Evolutionary conservation across 495 filamentous ascomycete species (phyloP).

Genomic region (Aspergillus nanangensis): DNA sequence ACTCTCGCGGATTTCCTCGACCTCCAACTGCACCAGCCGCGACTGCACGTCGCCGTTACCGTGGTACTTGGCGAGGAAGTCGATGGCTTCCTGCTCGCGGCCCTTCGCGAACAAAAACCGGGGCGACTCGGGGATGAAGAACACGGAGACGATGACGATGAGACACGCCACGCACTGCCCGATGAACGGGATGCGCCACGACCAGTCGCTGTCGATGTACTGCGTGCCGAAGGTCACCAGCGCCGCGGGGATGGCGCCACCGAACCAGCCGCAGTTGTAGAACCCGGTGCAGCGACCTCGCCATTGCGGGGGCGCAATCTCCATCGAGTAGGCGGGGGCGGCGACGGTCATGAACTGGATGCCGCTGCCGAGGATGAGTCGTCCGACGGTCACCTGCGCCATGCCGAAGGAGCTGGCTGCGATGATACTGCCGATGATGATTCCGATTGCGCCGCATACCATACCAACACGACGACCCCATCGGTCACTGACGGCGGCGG

Average conservation of each 20-base stretch:
- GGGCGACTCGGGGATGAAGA: constrained; percentile 60
- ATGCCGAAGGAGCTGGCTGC: constrained; percentile 43
- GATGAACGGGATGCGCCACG: constrained; percentile 55
- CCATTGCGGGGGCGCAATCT: constrained; percentile 71
- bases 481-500: constrained; percentile 34
- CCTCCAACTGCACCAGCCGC: constrained; percentile 49
- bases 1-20: constrained; percentile 56
- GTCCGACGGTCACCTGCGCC: constrained; percentile 63
- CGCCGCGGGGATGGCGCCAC: constrained; percentile 48
- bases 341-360: constrained; percentile 68
- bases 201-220: constrained; percentile 32
- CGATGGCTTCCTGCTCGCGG: constrained; percentile 47
- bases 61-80: constrained; percentile 55
- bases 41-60: constrained; percentile 50
- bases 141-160: constrained; percentile 50
- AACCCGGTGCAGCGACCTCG: constrained; percentile 52
- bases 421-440: constrained; percentile 57
- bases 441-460: constrained; percentile 57
- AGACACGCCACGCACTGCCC: constrained; percentile 43
- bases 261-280: constrained; percentile 58
- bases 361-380: constrained; percentile 73
- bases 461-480: constrained; percentile 63
- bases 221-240: constrained; percentile 38
- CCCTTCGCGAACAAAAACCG: constrained; percentile 54
- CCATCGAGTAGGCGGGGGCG: constrained; percentile 72